phyloP scores from a whole-genome alignment of 768 basidiomycete genomes.

The Phanerochaete sordida region DNA sequence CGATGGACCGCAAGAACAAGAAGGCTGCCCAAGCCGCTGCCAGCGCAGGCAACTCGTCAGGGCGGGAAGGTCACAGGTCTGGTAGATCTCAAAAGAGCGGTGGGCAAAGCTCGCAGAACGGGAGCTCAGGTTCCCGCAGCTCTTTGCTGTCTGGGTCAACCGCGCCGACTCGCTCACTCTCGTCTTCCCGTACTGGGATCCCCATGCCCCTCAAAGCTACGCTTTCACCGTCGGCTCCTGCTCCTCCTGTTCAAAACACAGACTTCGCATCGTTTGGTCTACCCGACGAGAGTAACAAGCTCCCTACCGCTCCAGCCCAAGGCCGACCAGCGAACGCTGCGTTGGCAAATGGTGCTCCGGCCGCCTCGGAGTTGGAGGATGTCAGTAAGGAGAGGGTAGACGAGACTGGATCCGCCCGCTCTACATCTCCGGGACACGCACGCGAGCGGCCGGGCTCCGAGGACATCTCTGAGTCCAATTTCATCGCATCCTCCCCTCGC shows the following conservation, averaged over 20 bases:
- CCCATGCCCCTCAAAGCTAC: slow-evolving; percentile 68
- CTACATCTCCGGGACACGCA: neutral
- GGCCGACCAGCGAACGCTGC: slow-evolving; percentile 17
- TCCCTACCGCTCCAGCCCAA: slow-evolving; percentile 42
- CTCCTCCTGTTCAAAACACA: slow-evolving; percentile 71
- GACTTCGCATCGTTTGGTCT: slow-evolving; percentile 69
- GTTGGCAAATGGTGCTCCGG: slow-evolving; percentile 10
- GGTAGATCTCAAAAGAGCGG: slow-evolving; percentile 29
- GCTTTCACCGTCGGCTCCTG: slow-evolving; percentile 74
- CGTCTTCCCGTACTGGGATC: slow-evolving; percentile 55
- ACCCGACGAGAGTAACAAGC: slow-evolving; percentile 55
- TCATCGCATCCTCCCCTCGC: neutral
- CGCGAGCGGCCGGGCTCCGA: neutral
- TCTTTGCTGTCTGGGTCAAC: slow-evolving; percentile 56
- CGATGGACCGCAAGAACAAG: slow-evolving; percentile 98
- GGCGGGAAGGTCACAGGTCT: slow-evolving; percentile 32
- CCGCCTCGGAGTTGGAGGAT: slow-evolving; percentile 12
- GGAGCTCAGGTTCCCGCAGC: slow-evolving; percentile 23
- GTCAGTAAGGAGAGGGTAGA: slow-evolving; percentile 7
- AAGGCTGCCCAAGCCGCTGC: slow-evolving; percentile 75
- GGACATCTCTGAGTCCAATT: neutral
- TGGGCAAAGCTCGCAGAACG: slow-evolving; percentile 12
- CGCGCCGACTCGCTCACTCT: slow-evolving; percentile 55
- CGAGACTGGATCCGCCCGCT: neutral
- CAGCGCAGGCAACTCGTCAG: slow-evolving; percentile 29